These are phyloP conservation scores for Flaveria linearis DNA, from an alignment of 129 eudicot genomes.

Conservation along the genomic window DNA sequence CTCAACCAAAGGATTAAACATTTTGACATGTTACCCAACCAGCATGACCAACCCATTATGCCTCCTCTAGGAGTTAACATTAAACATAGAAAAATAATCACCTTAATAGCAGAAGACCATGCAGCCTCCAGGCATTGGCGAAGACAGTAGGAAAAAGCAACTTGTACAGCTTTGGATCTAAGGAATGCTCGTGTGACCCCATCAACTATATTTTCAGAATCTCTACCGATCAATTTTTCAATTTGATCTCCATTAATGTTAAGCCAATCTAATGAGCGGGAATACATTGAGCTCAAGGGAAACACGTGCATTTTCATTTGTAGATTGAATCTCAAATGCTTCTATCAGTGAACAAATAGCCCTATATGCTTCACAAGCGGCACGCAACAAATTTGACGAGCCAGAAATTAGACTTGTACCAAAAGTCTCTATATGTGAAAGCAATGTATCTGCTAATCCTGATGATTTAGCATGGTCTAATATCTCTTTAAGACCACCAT, in stretches of 20 bases:
- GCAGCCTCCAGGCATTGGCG: conserved; percentile 69
- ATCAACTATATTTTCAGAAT: conserved; percentile 52
- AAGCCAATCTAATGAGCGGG: conserved; percentile 47
- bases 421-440: conserved; percentile 58
- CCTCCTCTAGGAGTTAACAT: neutral
- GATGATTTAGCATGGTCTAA: conserved; percentile 71
- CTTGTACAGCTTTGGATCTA: conserved; percentile 71
- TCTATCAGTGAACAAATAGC: conserved; percentile 78
- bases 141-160: conserved; percentile 77
- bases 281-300: conserved; percentile 55
- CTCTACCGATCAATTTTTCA: conserved; percentile 41
- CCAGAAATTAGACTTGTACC: conserved; percentile 87
- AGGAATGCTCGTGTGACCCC: conserved; percentile 68
- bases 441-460: conserved; percentile 56
- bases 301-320: conserved; percentile 45
- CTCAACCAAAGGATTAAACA: neutral
- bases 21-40: neutral
- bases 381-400: conserved; percentile 61
- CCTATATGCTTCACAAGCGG: conserved; percentile 87
- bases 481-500: conserved; percentile 50
- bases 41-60: neutral
- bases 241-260: conserved; percentile 50
- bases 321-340: conserved; percentile 61
- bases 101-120: conserved; percentile 74
- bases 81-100: conserved; percentile 11